Conservation (phyloP, 495 filamentous ascomycete species). For the Filosporella fistucella region DNA sequence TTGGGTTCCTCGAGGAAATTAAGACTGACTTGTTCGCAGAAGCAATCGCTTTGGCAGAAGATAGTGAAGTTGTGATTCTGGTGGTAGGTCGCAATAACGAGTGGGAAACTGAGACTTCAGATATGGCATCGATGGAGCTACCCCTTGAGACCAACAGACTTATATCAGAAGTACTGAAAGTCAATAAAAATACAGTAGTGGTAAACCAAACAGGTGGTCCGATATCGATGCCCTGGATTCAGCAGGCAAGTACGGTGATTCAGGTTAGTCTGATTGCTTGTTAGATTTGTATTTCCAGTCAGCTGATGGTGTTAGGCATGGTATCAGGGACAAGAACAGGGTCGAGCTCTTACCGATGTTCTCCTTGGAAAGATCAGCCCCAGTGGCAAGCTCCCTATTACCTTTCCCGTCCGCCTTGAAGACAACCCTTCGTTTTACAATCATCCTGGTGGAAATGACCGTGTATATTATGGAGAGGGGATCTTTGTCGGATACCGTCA, state of each 20-base stretch:
- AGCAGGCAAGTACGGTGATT: constrained; percentile 43
- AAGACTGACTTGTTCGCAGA: constrained; percentile 17
- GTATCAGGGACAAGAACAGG: constrained; percentile 60
- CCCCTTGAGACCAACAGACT: constrained; percentile 46
- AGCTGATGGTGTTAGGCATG: constrained; percentile 60
- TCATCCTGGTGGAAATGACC: constrained; percentile 36
- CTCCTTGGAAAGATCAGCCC: constrained; percentile 62
- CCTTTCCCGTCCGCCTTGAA: constrained; percentile 56
- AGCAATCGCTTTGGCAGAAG: constrained; percentile 43
- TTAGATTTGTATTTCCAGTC: too few species aligned
- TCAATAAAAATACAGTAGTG: constrained; percentile 57
- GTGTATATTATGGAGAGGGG: constrained; percentile 45
- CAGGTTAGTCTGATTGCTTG: too few species aligned
- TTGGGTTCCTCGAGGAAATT: constrained; percentile 1
- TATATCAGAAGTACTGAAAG: constrained; percentile 46
- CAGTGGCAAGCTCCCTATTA: constrained; percentile 63
- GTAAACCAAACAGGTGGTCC: constrained; percentile 67
- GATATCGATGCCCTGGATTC: constrained; percentile 70
- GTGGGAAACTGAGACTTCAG: constrained; percentile 42
- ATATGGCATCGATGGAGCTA: constrained; percentile 32
- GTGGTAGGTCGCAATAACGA: constrained; percentile 52
- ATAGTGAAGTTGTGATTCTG: constrained; percentile 53
- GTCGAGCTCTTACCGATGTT: constrained; percentile 54
- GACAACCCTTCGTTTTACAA: constrained; percentile 71
- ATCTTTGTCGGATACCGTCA: constrained; percentile 72